phyloP scores from a whole-genome alignment of 805 yeast species.

The Yarrowia yakushimensis region DNA sequence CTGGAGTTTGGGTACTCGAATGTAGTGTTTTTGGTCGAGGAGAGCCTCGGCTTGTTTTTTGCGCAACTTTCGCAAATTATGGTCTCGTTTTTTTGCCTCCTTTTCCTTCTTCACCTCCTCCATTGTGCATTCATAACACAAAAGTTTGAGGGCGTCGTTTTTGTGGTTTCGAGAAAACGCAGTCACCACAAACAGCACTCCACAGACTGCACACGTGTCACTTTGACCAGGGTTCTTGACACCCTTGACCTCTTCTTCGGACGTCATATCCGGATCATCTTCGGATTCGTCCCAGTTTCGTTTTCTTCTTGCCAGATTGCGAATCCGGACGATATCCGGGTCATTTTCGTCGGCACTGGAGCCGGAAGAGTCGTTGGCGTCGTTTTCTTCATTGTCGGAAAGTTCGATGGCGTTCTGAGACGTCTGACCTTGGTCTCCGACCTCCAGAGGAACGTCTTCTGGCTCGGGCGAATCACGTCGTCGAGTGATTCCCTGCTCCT shows the following conservation, averaged over 20 bases:
- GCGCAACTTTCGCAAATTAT: conserved; percentile 62
- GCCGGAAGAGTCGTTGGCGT: background rate
- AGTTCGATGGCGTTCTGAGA: background rate
- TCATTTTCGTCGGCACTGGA: conserved; percentile 7
- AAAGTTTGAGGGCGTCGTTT: conserved; percentile 57
- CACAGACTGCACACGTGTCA: conserved; percentile 53
- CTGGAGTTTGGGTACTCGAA: conserved; percentile 64
- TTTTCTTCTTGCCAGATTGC: conserved; percentile 26
- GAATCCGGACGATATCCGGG: conserved; percentile 29
- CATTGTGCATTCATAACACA: conserved; percentile 45
- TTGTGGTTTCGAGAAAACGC: conserved; percentile 56
- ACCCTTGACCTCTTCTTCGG: conserved; percentile 32
- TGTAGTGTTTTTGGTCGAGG: conserved; percentile 62
- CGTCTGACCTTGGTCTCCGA: background rate
- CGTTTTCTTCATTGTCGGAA: background rate
- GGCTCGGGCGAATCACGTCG: conserved; percentile 43
- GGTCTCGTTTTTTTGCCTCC: conserved; percentile 50
- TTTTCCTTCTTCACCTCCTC: conserved; percentile 44
- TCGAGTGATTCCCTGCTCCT: conserved; percentile 86
- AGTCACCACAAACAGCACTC: conserved; percentile 52
- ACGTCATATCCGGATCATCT: conserved; percentile 33
- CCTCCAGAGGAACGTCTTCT: background rate
- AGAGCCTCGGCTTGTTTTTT: conserved; percentile 81
- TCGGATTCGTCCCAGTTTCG: conserved; percentile 27
- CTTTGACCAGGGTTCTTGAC: conserved; percentile 24